Percentiles rank a stretch among this genome's conserved stretches.
phyloP scores from a whole-genome alignment of 768 basidiomycete genomes.

The Mycena alexandri region DNA sequence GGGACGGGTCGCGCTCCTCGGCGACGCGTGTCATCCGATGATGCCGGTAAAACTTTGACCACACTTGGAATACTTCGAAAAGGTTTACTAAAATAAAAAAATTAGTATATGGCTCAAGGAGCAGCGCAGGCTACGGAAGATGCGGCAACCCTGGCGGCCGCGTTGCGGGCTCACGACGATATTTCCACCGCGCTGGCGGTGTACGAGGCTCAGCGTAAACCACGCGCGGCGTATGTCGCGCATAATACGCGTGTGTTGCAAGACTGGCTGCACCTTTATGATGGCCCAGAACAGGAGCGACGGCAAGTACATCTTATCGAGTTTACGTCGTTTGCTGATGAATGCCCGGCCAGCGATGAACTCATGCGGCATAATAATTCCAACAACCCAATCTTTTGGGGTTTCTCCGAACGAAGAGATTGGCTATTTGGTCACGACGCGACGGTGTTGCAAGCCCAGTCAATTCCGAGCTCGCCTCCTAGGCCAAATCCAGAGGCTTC shows the following conservation, averaged over 20 bases:
- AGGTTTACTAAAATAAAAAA: too few species aligned
- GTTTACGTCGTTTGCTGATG: not conserved
- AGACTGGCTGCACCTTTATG: conserved; percentile 62
- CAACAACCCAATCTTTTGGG: conserved; percentile 65
- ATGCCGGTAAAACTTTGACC: conserved; percentile 23
- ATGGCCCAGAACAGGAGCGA: conserved; percentile 60
- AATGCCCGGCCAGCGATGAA: conserved; percentile 47
- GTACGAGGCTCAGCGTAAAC: conserved; percentile 61
- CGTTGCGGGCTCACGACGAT: conserved; percentile 56
- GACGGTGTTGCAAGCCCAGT: not conserved
- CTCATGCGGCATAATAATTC: conserved; percentile 55
- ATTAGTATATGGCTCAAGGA: conserved; percentile 30
- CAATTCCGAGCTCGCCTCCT: conserved; percentile 5
- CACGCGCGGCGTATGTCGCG: conserved; percentile 61
- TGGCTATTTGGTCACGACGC: conserved; percentile 61
- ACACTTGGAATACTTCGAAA: too few species aligned
- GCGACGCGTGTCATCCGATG: conserved; percentile 49
- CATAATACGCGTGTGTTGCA: conserved; percentile 61
- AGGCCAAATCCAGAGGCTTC: not conserved
- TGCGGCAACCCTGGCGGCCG: conserved; percentile 55
- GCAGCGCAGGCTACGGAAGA: conserved; percentile 50
- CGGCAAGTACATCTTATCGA: conserved; percentile 37
- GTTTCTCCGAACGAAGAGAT: conserved; percentile 57
- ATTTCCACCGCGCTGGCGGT: conserved; percentile 57
- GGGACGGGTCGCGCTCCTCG: conserved; percentile 42